Evolutionary conservation across 768 basidiomycete genomes (phyloP).

Genomic region (Tulasnella calospora): DNA sequence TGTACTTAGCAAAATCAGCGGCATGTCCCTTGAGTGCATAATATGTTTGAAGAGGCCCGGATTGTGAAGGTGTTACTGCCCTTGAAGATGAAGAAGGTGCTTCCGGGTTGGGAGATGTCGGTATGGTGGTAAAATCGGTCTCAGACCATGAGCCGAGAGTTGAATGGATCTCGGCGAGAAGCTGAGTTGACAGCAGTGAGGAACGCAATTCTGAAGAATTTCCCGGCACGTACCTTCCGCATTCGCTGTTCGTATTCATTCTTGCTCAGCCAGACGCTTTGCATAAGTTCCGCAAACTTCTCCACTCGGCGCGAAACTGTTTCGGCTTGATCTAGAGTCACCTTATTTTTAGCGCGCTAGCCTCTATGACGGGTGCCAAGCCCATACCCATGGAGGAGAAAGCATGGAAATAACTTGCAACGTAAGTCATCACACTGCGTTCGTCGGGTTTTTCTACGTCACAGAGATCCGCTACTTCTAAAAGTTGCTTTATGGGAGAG

Average conservation of each 20-base stretch:
- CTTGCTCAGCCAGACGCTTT: constrained; percentile 76
- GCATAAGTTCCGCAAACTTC: constrained; percentile 94
- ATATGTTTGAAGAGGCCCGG: constrained; percentile 47
- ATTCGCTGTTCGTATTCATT: constrained; percentile 93
- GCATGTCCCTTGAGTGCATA: constrained; percentile 74
- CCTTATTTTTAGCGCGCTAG: not conserved
- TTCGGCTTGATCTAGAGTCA: constrained; percentile 76
- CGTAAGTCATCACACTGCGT: constrained; percentile 95
- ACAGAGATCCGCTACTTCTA: constrained; percentile 94
- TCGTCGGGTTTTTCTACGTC: constrained; percentile 87
- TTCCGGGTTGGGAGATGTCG: not conserved
- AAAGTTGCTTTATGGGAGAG: constrained; percentile 59
- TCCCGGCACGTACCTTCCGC: constrained; percentile 48
- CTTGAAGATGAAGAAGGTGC: not conserved
- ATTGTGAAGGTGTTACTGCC: not conserved
- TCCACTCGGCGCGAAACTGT: constrained; percentile 89
- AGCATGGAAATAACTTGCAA: constrained; percentile 96
- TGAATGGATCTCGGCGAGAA: constrained; percentile 57
- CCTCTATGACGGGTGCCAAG: not conserved
- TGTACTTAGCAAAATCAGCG: constrained; percentile 68
- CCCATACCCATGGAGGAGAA: constrained; percentile 90
- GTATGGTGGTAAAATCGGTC: constrained; percentile 35
- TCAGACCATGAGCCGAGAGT: constrained; percentile 68
- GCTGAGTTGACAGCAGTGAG: constrained; percentile 26
- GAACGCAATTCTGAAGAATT: not conserved